A percentile compares a stretch with the other conserved stretches of the same genome.
These are phyloP conservation scores for Saturnispora silvae DNA, from an alignment of 805 yeast species.

Conservation along the genomic window DNA sequence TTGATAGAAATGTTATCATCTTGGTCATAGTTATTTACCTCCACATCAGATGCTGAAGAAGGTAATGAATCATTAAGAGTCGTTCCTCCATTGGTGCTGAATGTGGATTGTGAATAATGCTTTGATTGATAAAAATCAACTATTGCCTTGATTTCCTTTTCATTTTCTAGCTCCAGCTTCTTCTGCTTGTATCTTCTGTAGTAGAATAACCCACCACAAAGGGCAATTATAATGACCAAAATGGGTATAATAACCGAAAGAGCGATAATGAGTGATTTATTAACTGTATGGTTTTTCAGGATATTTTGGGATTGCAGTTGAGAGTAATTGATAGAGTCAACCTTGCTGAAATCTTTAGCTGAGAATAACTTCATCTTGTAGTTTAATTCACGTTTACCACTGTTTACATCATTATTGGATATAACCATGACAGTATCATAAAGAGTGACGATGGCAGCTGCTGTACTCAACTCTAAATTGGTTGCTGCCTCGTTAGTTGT, in stretches of 20 bases:
- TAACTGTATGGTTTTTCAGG: slow-evolving; percentile 10
- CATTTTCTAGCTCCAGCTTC: slow-evolving; percentile 22
- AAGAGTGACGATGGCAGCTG: slow-evolving; percentile 41
- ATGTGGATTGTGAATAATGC: slow-evolving; percentile 16
- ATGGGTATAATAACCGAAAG: slow-evolving; percentile 37
- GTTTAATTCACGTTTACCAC: slow-evolving; percentile 7
- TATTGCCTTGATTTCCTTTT: slow-evolving; percentile 21
- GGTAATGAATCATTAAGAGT: slow-evolving; percentile 7
- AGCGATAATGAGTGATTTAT: slow-evolving; percentile 31
- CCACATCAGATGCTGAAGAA: slow-evolving; percentile 13
- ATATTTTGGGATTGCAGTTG: slow-evolving; percentile 9
- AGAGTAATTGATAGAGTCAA: slow-evolving; percentile 26
- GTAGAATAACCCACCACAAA: slow-evolving; percentile 22
- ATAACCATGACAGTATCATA: slow-evolving; percentile 41
- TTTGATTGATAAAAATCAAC: slow-evolving; percentile 25
- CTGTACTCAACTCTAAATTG: slow-evolving; percentile 19
- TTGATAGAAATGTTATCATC: slow-evolving; percentile 38
- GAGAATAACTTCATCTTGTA: slow-evolving; percentile 35
- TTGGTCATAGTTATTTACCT: slow-evolving; percentile 25
- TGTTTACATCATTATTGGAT: slow-evolving; percentile 7
- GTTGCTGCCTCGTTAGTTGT: slow-evolving; percentile 19
- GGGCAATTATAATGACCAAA: slow-evolving; percentile 27
- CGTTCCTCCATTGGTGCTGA: slow-evolving; percentile 13
- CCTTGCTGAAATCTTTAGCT: slow-evolving; percentile 25
- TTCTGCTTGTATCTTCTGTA: slow-evolving; percentile 21